Evolutionary conservation across 1,139 yeast genomes (phyloP).

Genomic region (Zygosaccharomyces pseudobailii): DNA sequence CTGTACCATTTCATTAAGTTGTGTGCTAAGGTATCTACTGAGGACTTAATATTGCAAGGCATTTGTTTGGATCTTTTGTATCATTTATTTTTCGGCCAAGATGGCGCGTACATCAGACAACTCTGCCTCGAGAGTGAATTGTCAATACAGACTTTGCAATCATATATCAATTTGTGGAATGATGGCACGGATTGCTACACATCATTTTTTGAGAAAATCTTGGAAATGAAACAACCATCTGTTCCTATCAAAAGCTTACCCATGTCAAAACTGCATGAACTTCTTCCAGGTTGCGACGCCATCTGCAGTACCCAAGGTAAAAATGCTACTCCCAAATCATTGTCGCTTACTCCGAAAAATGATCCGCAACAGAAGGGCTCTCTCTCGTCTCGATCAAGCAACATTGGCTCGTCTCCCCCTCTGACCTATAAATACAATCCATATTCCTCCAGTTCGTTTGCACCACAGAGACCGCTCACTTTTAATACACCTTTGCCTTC

Average conservation of each 20-base stretch:
- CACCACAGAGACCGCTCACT: slow-evolving; percentile 15
- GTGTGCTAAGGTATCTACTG: slow-evolving; percentile 28
- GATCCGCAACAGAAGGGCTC: not conserved
- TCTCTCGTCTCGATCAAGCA: not conserved
- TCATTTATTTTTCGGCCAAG: slow-evolving; percentile 30
- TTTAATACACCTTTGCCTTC: slow-evolving; percentile 3
- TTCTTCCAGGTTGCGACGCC: slow-evolving; percentile 11
- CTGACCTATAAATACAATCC: slow-evolving; percentile 20
- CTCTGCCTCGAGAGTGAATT: slow-evolving; percentile 26
- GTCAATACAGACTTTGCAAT: slow-evolving; percentile 25
- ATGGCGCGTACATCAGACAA: slow-evolving; percentile 13
- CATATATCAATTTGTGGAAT: slow-evolving; percentile 34
- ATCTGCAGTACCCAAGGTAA: slow-evolving; percentile 2
- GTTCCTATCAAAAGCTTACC: slow-evolving; percentile 9
- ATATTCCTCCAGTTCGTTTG: slow-evolving; percentile 21
- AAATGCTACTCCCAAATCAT: not conserved
- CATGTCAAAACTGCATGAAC: slow-evolving; percentile 12
- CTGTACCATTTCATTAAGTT: slow-evolving; percentile 37
- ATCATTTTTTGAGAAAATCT: slow-evolving; percentile 19
- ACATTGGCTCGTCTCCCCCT: not conserved
- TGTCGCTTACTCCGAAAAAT: not conserved
- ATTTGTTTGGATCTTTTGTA: slow-evolving; percentile 33
- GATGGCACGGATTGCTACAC: slow-evolving; percentile 30
- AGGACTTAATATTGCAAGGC: slow-evolving; percentile 32
- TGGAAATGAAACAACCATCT: slow-evolving; percentile 19